These are phyloP conservation scores for Cryptococcus hybrid DNA, from an alignment of 1,284 basidiomycete genomes.

Conservation along the genomic window DNA sequence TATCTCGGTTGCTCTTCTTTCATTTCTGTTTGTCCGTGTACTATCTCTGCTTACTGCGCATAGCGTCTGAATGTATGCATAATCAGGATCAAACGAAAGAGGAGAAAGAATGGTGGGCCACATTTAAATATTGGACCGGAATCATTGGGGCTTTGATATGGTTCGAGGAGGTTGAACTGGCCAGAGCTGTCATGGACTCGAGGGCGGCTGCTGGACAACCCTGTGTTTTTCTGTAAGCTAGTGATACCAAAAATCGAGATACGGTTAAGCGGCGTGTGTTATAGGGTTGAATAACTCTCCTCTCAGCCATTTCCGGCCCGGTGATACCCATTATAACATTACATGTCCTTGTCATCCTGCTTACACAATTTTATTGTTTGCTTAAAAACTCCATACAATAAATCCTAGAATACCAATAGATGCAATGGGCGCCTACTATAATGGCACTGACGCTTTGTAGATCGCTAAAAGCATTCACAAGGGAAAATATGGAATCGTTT, in stretches of 20 bases:
- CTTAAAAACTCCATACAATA: too few relatives aligned
- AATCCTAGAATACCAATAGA: too few relatives aligned
- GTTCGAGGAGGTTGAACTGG: constrained; percentile 20
- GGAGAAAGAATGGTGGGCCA: constrained; percentile 20
- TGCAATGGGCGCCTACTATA: background rate
- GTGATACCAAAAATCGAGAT: constrained; percentile 3
- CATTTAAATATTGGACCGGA: constrained; percentile 16
- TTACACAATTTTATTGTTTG: too few relatives aligned
- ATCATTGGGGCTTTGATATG: constrained; percentile 27
- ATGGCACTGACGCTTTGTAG: background rate
- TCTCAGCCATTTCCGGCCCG: constrained; percentile 24
- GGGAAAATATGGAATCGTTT: background rate
- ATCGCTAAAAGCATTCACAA: background rate
- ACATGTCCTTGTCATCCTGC: too few relatives aligned
- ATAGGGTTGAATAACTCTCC: constrained; percentile 19
- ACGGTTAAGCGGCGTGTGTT: background rate
- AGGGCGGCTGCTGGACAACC: constrained; percentile 17
- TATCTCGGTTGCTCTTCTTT: too few relatives aligned
- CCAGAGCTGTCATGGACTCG: constrained; percentile 3
- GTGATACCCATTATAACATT: constrained; percentile 27
- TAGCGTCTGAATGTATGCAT: too few relatives aligned
- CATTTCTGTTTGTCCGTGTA: too few relatives aligned
- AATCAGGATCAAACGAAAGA: background rate
- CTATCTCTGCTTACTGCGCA: too few relatives aligned
- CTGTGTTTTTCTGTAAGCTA: constrained; percentile 30